phyloP scores from a whole-genome alignment of 2,329 filamentous ascomycete genomes.

The Aspergillus neoniger region DNA sequence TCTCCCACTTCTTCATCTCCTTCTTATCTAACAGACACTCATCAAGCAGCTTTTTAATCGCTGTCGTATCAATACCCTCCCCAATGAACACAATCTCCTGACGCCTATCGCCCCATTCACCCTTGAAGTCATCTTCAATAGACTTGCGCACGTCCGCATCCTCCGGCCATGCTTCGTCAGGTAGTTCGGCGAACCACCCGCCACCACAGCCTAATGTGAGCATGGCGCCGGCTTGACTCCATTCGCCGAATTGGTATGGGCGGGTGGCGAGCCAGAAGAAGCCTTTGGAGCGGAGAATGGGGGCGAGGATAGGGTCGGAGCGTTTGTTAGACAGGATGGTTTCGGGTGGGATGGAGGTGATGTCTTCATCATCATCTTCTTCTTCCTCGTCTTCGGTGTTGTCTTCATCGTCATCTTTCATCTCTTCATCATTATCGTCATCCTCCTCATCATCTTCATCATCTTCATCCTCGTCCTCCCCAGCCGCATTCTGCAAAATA shows the following conservation, averaged over 20 bases:
- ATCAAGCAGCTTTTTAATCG: conserved; percentile 59
- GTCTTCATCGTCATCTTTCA: conserved; percentile 30
- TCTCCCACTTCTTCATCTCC: conserved; percentile 60
- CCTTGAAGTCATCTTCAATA: conserved; percentile 53
- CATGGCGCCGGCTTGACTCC: conserved; percentile 50
- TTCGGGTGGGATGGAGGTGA: conserved; percentile 31
- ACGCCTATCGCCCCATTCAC: conserved; percentile 66
- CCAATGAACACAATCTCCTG: conserved; percentile 76
- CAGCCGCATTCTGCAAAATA: conserved; percentile 38
- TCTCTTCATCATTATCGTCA: conserved; percentile 26
- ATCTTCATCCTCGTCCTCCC: neutral
- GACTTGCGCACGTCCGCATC: conserved; percentile 51
- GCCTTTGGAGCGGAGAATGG: conserved; percentile 47
- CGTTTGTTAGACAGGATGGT: conserved; percentile 44
- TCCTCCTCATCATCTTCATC: conserved; percentile 10
- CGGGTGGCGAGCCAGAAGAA: conserved; percentile 50
- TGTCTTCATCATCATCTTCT: conserved; percentile 26
- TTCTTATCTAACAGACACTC: conserved; percentile 61
- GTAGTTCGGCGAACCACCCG: conserved; percentile 61
- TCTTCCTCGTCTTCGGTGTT: conserved; percentile 29
- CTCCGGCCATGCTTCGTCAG: conserved; percentile 54
- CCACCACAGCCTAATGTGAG: conserved; percentile 45
- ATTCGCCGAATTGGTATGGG: conserved; percentile 46
- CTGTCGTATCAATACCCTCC: conserved; percentile 58
- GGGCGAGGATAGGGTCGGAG: conserved; percentile 37